Evolutionary conservation across 495 filamentous ascomycete species (phyloP).

Genomic region (Neurospora africana): DNA sequence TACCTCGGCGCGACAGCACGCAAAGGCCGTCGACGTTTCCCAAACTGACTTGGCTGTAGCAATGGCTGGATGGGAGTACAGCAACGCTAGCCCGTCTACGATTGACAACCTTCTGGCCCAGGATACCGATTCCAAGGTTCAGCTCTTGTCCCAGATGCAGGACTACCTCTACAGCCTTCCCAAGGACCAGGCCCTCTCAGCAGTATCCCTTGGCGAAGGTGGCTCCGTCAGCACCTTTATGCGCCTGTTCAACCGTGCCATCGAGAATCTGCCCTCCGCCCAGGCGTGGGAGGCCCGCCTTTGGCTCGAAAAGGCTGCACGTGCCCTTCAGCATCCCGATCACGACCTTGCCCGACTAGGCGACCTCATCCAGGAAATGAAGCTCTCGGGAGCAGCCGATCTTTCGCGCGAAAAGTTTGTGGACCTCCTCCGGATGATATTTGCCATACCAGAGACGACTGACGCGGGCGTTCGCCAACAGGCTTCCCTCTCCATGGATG

Average conservation of each 20-base stretch:
- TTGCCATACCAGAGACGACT: slow-evolving; percentile 6
- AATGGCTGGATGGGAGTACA: slow-evolving; percentile 6
- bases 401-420: slow-evolving; percentile 21
- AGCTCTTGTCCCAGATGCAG: slow-evolving; percentile 14
- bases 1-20: not conserved
- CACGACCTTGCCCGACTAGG: slow-evolving; percentile 2
- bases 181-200: not conserved
- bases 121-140: slow-evolving; percentile 16
- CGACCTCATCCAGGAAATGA: slow-evolving; percentile 18
- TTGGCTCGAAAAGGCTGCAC: slow-evolving; percentile 15
- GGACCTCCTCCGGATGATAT: slow-evolving; percentile 26
- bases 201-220: not conserved
- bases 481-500: slow-evolving; percentile 19
- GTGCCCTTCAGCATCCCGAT: not conserved
- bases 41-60: not conserved
- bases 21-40: not conserved
- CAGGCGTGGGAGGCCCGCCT: slow-evolving; percentile 23
- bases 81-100: slow-evolving; percentile 18
- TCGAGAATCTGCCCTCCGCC: slow-evolving; percentile 14
- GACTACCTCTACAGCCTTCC: slow-evolving; percentile 8
- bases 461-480: slow-evolving; percentile 7
- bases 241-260: slow-evolving; percentile 15
- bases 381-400: slow-evolving; percentile 16
- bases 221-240: slow-evolving; percentile 10
- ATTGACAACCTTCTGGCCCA: slow-evolving; percentile 6